Evolutionary conservation across 495 filamentous ascomycete genomes (phyloP), one percentile per base, ranked within the genome.

Genomic region (Trichoderma reesei): DNA sequence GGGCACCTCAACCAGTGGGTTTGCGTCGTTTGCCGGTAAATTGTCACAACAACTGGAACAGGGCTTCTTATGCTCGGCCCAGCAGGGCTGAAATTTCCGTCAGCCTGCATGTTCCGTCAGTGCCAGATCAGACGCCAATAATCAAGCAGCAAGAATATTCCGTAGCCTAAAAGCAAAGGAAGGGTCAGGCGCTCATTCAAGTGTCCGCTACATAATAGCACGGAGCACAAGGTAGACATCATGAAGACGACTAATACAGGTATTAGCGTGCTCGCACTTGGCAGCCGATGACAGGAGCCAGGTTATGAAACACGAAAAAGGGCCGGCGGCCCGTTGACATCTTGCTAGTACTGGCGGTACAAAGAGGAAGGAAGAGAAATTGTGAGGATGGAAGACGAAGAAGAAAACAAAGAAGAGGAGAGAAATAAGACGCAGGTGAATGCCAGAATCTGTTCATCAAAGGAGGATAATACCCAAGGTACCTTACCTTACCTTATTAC

Each of bases 291-390:
- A 51, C 16, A 18, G 46, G 8, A 26, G 20, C 46, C 18, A 34
- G 51, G 20, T n/a, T 7, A 56, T 56, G 51, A 56, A 56, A 56
- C 51, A 56, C 31, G 51, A n/a, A 39, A 34, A 56, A 56, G 51
- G 51, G 51, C 51, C 51, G 51, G 51, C 51, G 51, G 51, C 20
- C 51, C 51, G 51, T 56, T 31, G n/a, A 8, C 46, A 51, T 9
- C 20, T 9, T 34, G 51, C 10, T 14, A 39, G 37, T n/a, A n/a
- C n/a, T n/a, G n/a, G n/a, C n/a, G n/a, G 44, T 18, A 26, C 16
- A 48, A 48, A 3, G 7, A 46, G 14, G 14, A 48, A 48, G n/a
- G 20, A 20, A n/a, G 20, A 48, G 44, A 4, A 48, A 13, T n/a
- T n/a, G n/a, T n/a, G n/a, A n/a, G n/a, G n/a, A n/a, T n/a, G n/a